Base-by-base conservation (phyloP, 169 alveolate species). In the Plasmodium blacklocki region DNA sequence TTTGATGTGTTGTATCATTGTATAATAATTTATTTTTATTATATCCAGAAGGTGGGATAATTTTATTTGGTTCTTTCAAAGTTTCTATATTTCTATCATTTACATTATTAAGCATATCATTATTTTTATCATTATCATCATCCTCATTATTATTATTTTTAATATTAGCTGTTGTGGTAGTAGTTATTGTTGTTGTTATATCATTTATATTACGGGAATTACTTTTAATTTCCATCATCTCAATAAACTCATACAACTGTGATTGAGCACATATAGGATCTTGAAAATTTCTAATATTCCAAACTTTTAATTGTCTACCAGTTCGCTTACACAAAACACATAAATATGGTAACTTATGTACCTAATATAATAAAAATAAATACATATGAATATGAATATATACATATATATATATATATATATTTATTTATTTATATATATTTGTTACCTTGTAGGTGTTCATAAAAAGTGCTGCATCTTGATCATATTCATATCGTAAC, bases 221-320 rank as follows among this genome's bases (percentile, higher is more conserved):
- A 80, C 43, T 80, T 54, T 56, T 67, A 29, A 64, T 29, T 32
- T 67, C 90, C 56, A 56, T 50, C 21, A 15, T 67, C 6, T 80
- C 90, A 60, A 80, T 66, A 52, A 80, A 67, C 50, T 80, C 90
- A 52, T 80, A 80, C n/a, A 80, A 54, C 50, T 80, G 90, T 0
- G 90, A 80, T 18, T 80, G 90, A 0, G 90, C 90, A 80, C 90
- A 80, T 54, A 80, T 68, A 8, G 90, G 90, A 32, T 80, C 90
- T 21, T 68, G 49, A 45, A 80, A 80, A 4, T 67, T 49, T 80
- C 60, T 70, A 12, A 88, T 73, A 59, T 76, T 88, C 95, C 92
- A 88, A 11, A 92, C 83, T 78, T 88, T 58, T 39, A 74, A 60
- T 54, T 85, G 56, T 12, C 91, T 80, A 4, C 88, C 88, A 1